Percentiles rank a stretch among this genome's conserved stretches.
Evolutionary conservation across 441 rosid genomes (phyloP).

Genomic region (Pelargonium myrrhifolium): DNA sequence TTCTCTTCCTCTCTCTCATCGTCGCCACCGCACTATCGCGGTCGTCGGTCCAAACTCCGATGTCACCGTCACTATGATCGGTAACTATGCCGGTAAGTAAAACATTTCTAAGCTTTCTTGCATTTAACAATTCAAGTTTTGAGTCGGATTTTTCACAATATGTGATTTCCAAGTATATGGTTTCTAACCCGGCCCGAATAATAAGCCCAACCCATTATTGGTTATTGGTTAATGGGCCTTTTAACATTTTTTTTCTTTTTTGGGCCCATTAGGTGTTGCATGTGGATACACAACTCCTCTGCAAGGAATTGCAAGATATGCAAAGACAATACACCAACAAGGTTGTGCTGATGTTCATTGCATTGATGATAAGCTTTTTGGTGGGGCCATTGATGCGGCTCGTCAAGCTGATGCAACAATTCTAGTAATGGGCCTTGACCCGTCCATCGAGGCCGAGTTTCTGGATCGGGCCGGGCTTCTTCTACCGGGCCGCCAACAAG

Average conservation of each 20-base stretch:
- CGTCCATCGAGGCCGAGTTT: constrained; percentile 73
- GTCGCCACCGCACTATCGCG: constrained; percentile 48
- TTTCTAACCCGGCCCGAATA: too few species aligned
- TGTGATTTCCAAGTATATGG: not conserved
- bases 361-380: constrained; percentile 36
- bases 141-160: too few species aligned
- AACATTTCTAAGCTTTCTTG: not conserved
- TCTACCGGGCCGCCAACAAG: constrained; percentile 77
- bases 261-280: constrained; percentile 43
- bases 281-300: constrained; percentile 70
- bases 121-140: not conserved
- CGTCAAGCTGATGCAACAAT: constrained; percentile 67
- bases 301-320: constrained; percentile 57
- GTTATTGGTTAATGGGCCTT: not conserved
- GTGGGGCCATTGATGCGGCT: constrained; percentile 51
- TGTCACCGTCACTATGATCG: constrained; percentile 72
- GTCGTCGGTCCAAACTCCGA: constrained; percentile 76
- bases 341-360: constrained; percentile 71
- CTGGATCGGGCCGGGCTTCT: constrained; percentile 59
- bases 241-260: not conserved
- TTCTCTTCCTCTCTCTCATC: constrained; percentile 54
- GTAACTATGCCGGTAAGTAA: constrained; percentile 69
- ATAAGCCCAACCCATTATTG: too few species aligned
- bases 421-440: constrained; percentile 83
- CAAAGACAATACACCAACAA: constrained; percentile 40